A percentile compares a stretch with the other conserved stretches of the same genome.
These are phyloP conservation scores for Myriosclerotinia scirpicola DNA, from an alignment of 2,329 filamentous ascomycete genomes.

Conservation along the genomic window DNA sequence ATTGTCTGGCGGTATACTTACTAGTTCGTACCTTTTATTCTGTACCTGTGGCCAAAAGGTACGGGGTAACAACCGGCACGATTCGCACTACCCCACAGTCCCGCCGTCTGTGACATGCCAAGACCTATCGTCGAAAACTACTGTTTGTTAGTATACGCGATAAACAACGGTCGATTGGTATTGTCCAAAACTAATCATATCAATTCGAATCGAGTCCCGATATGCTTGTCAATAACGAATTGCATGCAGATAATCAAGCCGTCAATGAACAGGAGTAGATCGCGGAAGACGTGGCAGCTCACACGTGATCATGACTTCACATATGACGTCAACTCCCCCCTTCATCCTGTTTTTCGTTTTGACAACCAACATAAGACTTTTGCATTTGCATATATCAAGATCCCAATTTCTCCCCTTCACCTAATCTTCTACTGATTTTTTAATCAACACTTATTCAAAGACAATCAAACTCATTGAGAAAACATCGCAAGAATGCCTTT, in stretches of 20 bases:
- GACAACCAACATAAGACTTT: constrained; percentile 3
- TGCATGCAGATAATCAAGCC: background rate
- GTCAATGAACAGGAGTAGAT: background rate
- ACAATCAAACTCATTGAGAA: background rate
- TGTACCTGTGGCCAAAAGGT: constrained; percentile 1
- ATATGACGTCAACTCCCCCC: constrained; percentile 16
- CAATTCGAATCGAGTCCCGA: background rate
- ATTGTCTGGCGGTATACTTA: background rate
- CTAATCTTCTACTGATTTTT: background rate
- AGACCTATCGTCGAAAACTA: background rate
- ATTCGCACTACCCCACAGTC: constrained; percentile 2
- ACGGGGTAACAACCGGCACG: background rate
- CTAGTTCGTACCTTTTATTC: background rate
- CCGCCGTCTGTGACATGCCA: constrained; percentile 4
- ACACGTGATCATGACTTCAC: constrained; percentile 19
- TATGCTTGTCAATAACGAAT: background rate
- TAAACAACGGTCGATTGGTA: background rate
- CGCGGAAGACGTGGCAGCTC: background rate
- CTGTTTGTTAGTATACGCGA: background rate
- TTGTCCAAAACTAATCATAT: background rate
- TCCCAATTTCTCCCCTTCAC: background rate
- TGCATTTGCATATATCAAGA: background rate
- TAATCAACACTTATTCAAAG: background rate
- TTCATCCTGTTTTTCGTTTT: constrained; percentile 5
- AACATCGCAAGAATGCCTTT: constrained; percentile 19